Base-by-base conservation (phyloP, 2,329 filamentous ascomycete genomes). In the Phialophora expanda region DNA sequence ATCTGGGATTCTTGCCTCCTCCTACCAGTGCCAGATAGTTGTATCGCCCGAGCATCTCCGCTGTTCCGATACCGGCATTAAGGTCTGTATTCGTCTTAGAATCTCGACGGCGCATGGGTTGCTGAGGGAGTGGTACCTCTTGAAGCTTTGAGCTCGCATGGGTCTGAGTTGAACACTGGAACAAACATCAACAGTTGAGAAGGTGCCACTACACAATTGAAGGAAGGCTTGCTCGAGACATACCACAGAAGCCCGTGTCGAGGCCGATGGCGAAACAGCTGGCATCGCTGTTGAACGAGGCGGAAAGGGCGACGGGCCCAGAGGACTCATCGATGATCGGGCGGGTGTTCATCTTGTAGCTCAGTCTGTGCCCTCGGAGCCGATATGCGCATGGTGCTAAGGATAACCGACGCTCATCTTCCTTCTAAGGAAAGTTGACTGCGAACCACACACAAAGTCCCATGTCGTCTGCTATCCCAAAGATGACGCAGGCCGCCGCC, bases 21-120 rank as follows among this genome's bases (percentile, higher is more conserved):
- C 93, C 93, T 62, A 97, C 92, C 9, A 98, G 85, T 30, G 92
- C 94, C 41, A 97, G 84, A 76, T 93, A 96, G 79, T 94, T 93
- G 61, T 91, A 89, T 71, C 88, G 90, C 53, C 90, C 91, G 76
- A 97, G 88, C 91, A 97, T 95, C 77, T 93, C 89, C 28, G 90
- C 91, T 48, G 92, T 83, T 48, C 90, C 91, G 69, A 97, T 88
- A 55, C 93, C 92, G 20, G 90, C 91, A 76, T 90, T 91, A 80
- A 93, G 92, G 73, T 91, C 89, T 90, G 68, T 54, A 28, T 34
- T 56, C 54, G 28, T 12, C 50, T 67, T 28, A 63, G 24, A 51
- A n/a, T 44, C 17, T 44, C 38, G 38, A 44, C 38, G 8, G 51
- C 24, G 46, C 41, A 20, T 34, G 14, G 20, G 28, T 32, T 28